Evolutionary conservation across 2,329 filamentous ascomycete species (phyloP), one percentile per base, ranked within the genome.

Genomic region (Fusarium acutatum): DNA sequence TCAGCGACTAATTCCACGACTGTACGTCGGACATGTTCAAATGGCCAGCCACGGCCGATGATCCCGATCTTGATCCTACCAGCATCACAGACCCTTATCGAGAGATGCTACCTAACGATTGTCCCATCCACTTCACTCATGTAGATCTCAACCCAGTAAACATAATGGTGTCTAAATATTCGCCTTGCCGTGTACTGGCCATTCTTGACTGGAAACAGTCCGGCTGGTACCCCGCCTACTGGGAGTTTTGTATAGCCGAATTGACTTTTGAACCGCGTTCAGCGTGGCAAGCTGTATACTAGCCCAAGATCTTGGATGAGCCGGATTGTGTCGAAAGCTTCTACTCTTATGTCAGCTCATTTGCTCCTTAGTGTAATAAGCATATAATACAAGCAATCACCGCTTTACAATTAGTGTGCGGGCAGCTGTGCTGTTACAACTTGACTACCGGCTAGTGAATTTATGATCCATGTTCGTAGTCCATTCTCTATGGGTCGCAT

Each of bases 71-170:
- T 40, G 35, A 32, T 13, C 41, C 37, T 35, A 22, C 49, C 5
- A 22, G 53, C 7, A 54, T 73, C 18, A 60, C 44, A 15, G 61
- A 74, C 9, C 60, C 60, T 26, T 65, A 50, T 20, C 53, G 65
- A 35, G 10, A 54, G 26, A 44, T 60, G 24, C 4, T 62, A 7
- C 43, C 43, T 7, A 62, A 67, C 28, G 49, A 63, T 30, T 38
- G 47, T n/a, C 14, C 13, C 5, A 43, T 68, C 9, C 43, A 58
- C 8, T 75, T 72, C 24, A 72, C 70, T 1, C 72, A 75, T 22
- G 64, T 56, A 4, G 74, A 75, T 43, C 52, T 76, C 1, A 57
- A 71, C 24, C 70, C 67, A 24, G 28, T 60, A 14, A 74, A 74
- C 30, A 69, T 72, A 17, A 47, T 72, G 43, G 72, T 76, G 7